A percentile compares a stretch with the other conserved stretches of the same genome.
Conservation (phyloP, 2,329 filamentous ascomycete genomes). For the Colletotrichum simmondsii region DNA sequence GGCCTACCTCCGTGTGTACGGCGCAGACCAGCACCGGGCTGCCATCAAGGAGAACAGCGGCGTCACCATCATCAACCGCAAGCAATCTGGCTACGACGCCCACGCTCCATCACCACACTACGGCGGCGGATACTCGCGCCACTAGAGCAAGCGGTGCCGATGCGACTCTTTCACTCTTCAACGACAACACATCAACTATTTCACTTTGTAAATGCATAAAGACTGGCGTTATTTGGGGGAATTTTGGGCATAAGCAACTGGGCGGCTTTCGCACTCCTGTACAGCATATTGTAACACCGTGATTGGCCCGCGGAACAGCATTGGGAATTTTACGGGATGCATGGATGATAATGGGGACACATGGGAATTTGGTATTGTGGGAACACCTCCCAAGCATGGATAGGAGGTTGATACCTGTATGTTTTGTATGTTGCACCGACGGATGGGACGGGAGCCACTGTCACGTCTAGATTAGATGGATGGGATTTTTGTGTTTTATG, state of each 20-base stretch:
- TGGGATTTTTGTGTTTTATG: background rate
- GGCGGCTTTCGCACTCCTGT: background rate
- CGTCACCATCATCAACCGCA: constrained; percentile 47
- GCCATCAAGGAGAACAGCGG: constrained; percentile 43
- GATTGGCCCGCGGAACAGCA: background rate
- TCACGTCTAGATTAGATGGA: background rate
- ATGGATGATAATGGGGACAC: background rate
- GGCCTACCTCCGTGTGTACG: constrained; percentile 44
- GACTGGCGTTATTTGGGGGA: background rate
- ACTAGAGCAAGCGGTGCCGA: background rate
- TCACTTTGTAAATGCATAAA: constrained; percentile 1
- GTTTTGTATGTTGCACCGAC: background rate
- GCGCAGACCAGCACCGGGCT: constrained; percentile 40
- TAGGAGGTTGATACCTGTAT: background rate
- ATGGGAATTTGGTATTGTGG: background rate
- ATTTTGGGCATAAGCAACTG: background rate
- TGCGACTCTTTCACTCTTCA: background rate
- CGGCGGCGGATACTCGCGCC: constrained; percentile 36
- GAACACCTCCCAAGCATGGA: background rate
- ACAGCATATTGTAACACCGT: constrained; percentile 9
- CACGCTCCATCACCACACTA: constrained; percentile 43
- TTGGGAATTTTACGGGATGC: background rate
- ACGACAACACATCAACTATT: background rate
- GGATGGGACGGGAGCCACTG: background rate
- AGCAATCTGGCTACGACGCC: constrained; percentile 43